Evolutionary conservation across 352 stramenopile species (phyloP).

Genomic region (Phytopythium sindhum): DNA sequence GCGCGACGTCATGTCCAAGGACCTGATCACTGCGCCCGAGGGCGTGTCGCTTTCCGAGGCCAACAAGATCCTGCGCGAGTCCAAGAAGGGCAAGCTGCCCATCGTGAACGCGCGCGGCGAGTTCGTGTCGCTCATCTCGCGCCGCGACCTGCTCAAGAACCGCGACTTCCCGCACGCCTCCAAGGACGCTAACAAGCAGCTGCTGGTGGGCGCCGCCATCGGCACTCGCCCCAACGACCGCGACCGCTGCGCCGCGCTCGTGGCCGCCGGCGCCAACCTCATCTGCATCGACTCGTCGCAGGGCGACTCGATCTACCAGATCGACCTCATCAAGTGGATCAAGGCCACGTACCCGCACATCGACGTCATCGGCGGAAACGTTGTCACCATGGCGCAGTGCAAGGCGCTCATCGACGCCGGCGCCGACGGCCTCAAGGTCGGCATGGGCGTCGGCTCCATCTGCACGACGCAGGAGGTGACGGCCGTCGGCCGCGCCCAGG

Average conservation of each 20-base stretch:
- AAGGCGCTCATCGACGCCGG: slow-evolving; percentile 98
- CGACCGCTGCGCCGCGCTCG: slow-evolving; percentile 88
- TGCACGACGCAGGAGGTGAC: slow-evolving; percentile 99
- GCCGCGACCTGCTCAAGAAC: slow-evolving; percentile 98
- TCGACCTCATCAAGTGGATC: slow-evolving; percentile 92
- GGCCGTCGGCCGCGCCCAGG: slow-evolving; percentile 97
- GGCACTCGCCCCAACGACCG: slow-evolving; percentile 97
- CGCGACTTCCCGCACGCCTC: slow-evolving; percentile 96
- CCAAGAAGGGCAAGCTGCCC: slow-evolving; percentile 99
- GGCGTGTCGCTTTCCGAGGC: slow-evolving; percentile 94
- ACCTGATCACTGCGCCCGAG: slow-evolving; percentile 94
- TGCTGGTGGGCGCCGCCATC: slow-evolving; percentile 98
- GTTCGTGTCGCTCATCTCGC: slow-evolving; percentile 97
- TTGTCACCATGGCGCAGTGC: slow-evolving; percentile 97
- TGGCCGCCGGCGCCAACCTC: slow-evolving; percentile 97
- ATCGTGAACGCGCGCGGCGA: slow-evolving; percentile 98
- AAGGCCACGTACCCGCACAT: slow-evolving; percentile 94
- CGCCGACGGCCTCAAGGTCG: slow-evolving; percentile 98
- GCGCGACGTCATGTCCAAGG: slow-evolving; percentile 85
- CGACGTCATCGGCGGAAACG: slow-evolving; percentile 99
- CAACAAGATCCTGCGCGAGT: slow-evolving; percentile 97
- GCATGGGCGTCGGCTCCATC: slow-evolving; percentile 99
- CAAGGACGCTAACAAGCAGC: slow-evolving; percentile 98
- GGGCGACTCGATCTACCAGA: slow-evolving; percentile 95
- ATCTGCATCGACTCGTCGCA: slow-evolving; percentile 99